A percentile compares a stretch with the other conserved stretches of the same genome.
Evolutionary conservation across 1,284 basidiomycete species (phyloP).

Genomic region (Ganoderma lingzhi): DNA sequence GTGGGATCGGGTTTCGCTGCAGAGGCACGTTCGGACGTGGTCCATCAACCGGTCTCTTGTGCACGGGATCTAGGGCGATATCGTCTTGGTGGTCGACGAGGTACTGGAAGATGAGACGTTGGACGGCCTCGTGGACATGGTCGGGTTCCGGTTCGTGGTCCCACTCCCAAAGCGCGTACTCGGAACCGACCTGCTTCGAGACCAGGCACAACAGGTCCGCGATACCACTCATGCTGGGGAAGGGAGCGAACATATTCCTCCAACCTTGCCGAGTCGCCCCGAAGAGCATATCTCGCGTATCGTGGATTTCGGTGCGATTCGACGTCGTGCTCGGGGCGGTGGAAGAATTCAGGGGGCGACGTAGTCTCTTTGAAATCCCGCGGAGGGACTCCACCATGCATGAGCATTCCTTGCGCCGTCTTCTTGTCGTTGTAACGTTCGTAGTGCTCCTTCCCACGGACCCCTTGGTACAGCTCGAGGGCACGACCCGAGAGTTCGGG

Average conservation of each 20-base stretch:
- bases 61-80: background rate
- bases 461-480: background rate
- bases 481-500: background rate
- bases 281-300: background rate
- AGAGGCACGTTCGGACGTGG: background rate
- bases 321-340: constrained; percentile 5
- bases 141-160: background rate
- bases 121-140: background rate
- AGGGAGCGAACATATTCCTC: background rate
- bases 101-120: background rate
- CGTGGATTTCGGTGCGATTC: background rate
- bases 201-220: background rate
- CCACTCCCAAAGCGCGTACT: constrained; percentile 6
- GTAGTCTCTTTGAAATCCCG: background rate
- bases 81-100: constrained; percentile 1
- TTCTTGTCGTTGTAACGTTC: background rate
- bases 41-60: background rate
- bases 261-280: background rate
- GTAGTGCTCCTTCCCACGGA: background rate
- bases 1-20: background rate
- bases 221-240: background rate
- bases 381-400: background rate
- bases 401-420: background rate
- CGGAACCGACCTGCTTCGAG: background rate
- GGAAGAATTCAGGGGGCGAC: background rate